phyloP scores from a whole-genome alignment of 371 early-diverging fungal species.

The Choanephora cucurbitarum region DNA sequence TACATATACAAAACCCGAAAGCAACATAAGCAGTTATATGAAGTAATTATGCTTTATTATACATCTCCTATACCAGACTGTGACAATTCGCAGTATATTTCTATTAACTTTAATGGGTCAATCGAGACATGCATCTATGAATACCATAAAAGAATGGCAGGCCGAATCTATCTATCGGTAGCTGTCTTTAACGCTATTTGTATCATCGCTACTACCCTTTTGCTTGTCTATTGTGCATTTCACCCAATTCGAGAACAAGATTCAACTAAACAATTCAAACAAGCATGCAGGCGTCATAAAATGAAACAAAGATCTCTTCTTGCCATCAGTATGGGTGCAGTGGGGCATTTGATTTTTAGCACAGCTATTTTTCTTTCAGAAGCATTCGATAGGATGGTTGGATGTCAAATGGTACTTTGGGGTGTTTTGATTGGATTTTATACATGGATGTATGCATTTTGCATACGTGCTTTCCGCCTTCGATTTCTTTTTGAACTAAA shows the following conservation, averaged over 20 bases:
- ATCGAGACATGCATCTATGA: slow-evolving; percentile 2
- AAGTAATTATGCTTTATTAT: background rate
- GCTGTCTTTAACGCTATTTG: slow-evolving; percentile 7
- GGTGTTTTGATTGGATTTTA: slow-evolving; percentile 34
- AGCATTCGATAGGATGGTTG: slow-evolving; percentile 6
- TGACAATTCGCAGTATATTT: background rate
- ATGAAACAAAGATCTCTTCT: slow-evolving; percentile 30
- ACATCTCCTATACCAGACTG: slow-evolving; percentile 12
- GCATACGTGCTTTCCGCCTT: slow-evolving; percentile 32
- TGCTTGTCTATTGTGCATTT: slow-evolving; percentile 17
- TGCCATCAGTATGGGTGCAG: slow-evolving; percentile 32
- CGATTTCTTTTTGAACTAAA: slow-evolving; percentile 32
- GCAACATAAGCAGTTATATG: too few species aligned
- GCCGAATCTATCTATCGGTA: slow-evolving; percentile 10
- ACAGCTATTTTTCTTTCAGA: slow-evolving; percentile 25
- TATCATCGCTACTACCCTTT: slow-evolving; percentile 12
- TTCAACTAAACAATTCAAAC: slow-evolving; percentile 1
- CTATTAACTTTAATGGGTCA: background rate
- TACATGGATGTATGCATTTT: slow-evolving; percentile 40
- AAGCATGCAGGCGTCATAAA: slow-evolving; percentile 10
- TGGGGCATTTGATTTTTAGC: slow-evolving; percentile 39
- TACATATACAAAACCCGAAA: too few species aligned
- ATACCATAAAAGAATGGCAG: background rate
- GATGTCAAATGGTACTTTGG: slow-evolving; percentile 35
- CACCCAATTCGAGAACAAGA: background rate